Evolutionary conservation across 331 rosid genomes (phyloP), one percentile per base, ranked within the genome.

Genomic region (Rhamnella rubrinervis): DNA sequence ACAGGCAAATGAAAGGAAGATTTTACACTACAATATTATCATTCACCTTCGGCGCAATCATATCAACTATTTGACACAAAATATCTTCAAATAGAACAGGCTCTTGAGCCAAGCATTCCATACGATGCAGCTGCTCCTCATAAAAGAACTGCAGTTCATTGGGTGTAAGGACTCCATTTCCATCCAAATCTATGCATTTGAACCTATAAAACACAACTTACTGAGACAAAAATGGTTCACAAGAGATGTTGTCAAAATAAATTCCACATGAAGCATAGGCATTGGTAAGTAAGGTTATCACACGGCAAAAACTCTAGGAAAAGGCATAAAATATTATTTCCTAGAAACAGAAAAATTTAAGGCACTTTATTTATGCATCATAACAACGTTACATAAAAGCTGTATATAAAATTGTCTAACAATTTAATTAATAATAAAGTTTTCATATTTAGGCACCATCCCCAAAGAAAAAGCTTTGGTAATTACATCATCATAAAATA

Each of bases 101-200:
- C 70, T 93, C 98, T 75, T 90, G 98, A 73, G 89, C 96, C 96
- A 93, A 86, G 86, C 98, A 93, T 76, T 93, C 98, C 98, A 93
- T 93, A 72, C 97, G 91, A 76, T 93, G 98, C 81, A 93, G 82
- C 85, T 93, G 98, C 85, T 91, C 98, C 85, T 93, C 98, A 59
- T 93, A 93, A 79, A 93, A 93, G 81, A 87, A 93, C 79, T 93
- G 98, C 84, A 93, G 81, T 79, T 93, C 98, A 63, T 89, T 93
- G 80, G 89, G 80, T 15, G 97, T 93, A 63, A 93, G 78, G 75
- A 91, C 81, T 66, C 96, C 98, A 82, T 93, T 93, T 67, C 89
- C 98, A 75, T 93, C 98, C 92, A 93, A 81, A 80, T 93, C 98
- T 76, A 93, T 78, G 84, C 98, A 93, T 80, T 83, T 93, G 87